These are phyloP conservation scores for Rhodotorula sp. DNA, from an alignment of 1,284 basidiomycete genomes.

Conservation along the genomic window DNA sequence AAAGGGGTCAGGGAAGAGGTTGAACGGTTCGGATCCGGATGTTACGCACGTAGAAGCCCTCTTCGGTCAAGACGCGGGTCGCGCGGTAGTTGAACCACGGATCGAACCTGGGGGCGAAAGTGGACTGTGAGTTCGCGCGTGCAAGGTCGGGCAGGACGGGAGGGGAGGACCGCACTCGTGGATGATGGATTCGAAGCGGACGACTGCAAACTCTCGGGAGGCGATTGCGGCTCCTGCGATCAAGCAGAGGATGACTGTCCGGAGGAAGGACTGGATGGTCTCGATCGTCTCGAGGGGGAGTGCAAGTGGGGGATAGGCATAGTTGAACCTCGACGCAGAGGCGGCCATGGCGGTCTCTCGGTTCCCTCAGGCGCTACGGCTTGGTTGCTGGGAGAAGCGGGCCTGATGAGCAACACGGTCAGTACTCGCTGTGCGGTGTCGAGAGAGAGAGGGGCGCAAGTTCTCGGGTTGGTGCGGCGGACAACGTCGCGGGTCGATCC, in stretches of 20 bases:
- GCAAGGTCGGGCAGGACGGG: too few relatives aligned
- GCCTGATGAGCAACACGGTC: too few relatives aligned
- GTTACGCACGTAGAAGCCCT: slow-evolving; percentile 86
- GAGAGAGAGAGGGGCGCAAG: too few relatives aligned
- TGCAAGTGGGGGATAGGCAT: slow-evolving; percentile 38
- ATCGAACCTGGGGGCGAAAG: slow-evolving; percentile 54
- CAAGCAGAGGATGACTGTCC: slow-evolving; percentile 78
- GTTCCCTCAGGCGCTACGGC: too few relatives aligned
- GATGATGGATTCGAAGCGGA: slow-evolving; percentile 98
- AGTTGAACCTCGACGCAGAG: slow-evolving; percentile 2
- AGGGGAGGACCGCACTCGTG: slow-evolving; percentile 65
- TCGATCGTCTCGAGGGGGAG: slow-evolving; percentile 13
- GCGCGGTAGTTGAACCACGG: slow-evolving; percentile 88
- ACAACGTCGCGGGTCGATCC: too few relatives aligned
- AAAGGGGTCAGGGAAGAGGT: slow-evolving; percentile 5
- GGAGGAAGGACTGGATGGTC: slow-evolving; percentile 74
- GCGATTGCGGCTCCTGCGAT: slow-evolving; percentile 93
- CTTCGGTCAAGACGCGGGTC: slow-evolving; percentile 77
- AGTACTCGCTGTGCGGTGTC: too few relatives aligned
- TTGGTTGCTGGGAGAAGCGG: too few relatives aligned
- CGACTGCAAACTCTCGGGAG: slow-evolving; percentile 92
- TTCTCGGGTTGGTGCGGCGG: too few relatives aligned
- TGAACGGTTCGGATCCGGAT: too few relatives aligned
- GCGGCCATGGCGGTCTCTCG: background rate
- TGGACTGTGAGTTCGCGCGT: background rate